Evolutionary conservation across 2,329 filamentous ascomycete genomes (phyloP).

Genomic region (Dactylellina sp.): DNA sequence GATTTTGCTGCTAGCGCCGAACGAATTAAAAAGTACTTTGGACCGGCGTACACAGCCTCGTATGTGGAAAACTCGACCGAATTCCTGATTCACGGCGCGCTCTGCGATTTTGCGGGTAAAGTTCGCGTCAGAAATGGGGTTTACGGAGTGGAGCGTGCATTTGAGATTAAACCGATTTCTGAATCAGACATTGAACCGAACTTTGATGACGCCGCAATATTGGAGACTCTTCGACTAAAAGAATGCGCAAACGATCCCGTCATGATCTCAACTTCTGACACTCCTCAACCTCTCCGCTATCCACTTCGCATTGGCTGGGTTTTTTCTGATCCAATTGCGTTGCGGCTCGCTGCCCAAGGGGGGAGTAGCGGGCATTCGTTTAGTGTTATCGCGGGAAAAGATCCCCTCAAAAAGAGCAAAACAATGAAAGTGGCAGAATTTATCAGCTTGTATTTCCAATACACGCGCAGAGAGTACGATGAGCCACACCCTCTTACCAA

Average conservation of each 20-base stretch:
- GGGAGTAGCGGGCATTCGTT: slow-evolving; percentile 12
- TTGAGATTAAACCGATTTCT: not conserved
- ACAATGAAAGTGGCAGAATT: slow-evolving; percentile 32
- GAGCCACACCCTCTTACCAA: not conserved
- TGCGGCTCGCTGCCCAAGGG: slow-evolving; percentile 7
- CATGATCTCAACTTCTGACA: not conserved
- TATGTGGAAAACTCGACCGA: not conserved
- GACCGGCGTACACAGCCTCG: not conserved
- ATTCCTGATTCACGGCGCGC: slow-evolving; percentile 28
- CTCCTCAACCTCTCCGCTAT: slow-evolving; percentile 1
- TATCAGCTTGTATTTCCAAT: slow-evolving; percentile 19
- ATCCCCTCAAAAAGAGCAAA: not conserved
- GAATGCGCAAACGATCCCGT: slow-evolving; percentile 23
- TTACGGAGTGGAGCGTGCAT: not conserved
- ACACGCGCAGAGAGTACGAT: not conserved
- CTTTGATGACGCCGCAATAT: not conserved
- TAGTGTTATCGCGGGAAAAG: not conserved
- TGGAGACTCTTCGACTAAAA: slow-evolving; percentile 4
- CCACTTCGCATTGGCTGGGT: slow-evolving; percentile 22
- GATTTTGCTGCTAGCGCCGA: not conserved
- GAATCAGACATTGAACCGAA: too few relatives aligned
- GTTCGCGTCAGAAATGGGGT: not conserved
- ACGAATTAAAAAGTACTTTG: slow-evolving; percentile 14
- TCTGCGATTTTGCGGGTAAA: slow-evolving; percentile 6
- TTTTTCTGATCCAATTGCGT: not conserved